A percentile compares a stretch with the other conserved stretches of the same genome.
These are phyloP conservation scores for Didymella segeticola DNA, from an alignment of 2,329 filamentous ascomycete genomes.

Conservation along the genomic window DNA sequence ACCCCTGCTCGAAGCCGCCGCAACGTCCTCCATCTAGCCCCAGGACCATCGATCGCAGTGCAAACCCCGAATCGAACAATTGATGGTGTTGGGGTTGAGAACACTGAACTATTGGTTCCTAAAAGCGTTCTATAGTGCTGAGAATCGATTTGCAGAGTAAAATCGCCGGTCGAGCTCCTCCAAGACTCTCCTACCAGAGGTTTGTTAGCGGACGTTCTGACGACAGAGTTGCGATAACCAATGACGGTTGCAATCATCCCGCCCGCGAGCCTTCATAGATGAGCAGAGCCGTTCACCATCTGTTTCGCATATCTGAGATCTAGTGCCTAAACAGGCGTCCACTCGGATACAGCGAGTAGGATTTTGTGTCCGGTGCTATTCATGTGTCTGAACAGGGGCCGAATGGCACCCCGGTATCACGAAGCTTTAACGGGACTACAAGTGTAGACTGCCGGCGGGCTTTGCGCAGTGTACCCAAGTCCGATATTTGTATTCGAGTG, in stretches of 20 bases:
- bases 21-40: background rate
- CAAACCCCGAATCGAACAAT: background rate
- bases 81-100: background rate
- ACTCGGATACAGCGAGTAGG: background rate
- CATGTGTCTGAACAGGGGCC: constrained; percentile 16
- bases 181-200: no score
- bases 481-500: constrained; percentile 20
- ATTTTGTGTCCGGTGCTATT: constrained; percentile 24
- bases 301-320: background rate
- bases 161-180: no score
- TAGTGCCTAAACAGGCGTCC: background rate
- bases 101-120: no score
- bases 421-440: constrained; percentile 10
- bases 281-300: no score
- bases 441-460: constrained; percentile 26
- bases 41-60: background rate
- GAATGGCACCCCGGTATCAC: constrained; percentile 17
- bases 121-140: no score
- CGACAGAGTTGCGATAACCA: no score
- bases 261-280: no score
- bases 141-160: no score
- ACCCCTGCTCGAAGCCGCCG: constrained; percentile 7
- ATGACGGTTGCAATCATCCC: no score
- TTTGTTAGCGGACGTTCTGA: no score
- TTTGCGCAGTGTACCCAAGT: constrained; percentile 16